A percentile compares a stretch with the other conserved stretches of the same genome.
phyloP scores from a whole-genome alignment of 2,329 filamentous ascomycete genomes.

The Epichloe bromicola region DNA sequence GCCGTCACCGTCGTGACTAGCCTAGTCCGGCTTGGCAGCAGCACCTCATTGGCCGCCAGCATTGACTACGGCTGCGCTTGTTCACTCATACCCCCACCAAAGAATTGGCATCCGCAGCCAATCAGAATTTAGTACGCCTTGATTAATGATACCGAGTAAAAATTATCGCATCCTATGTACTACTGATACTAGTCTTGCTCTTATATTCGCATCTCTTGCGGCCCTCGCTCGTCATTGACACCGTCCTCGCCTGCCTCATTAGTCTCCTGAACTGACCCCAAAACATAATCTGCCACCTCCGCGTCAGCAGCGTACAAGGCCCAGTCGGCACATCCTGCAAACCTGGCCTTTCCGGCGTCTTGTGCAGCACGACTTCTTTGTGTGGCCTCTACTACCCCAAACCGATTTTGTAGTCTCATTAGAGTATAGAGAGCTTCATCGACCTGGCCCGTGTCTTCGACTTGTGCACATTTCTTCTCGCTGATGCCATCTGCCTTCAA shows the following conservation, averaged over 20 bases:
- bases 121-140: too few species aligned
- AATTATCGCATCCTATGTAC: too few species aligned
- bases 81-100: too few species aligned
- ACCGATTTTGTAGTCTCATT: conserved; percentile 6
- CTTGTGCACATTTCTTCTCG: background rate
- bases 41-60: too few species aligned
- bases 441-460: background rate
- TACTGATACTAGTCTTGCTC: too few species aligned
- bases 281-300: conserved; percentile 11
- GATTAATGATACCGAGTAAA: too few species aligned
- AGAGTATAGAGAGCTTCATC: conserved; percentile 5
- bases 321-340: conserved; percentile 15
- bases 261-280: background rate
- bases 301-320: conserved; percentile 15
- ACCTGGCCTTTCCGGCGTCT: conserved; percentile 11
- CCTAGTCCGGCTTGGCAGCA: too few species aligned
- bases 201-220: too few species aligned
- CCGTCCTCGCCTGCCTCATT: background rate
- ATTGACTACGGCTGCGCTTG: too few species aligned
- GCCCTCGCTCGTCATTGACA: background rate
- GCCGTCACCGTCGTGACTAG: too few species aligned
- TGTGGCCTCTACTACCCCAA: conserved; percentile 7
- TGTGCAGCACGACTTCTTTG: conserved; percentile 8
- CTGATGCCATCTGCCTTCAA: conserved; percentile 10
- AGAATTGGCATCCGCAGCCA: too few species aligned